Base-by-base conservation (phyloP, 2,329 filamentous ascomycete species). In the Aureobasidium subglaciale region DNA sequence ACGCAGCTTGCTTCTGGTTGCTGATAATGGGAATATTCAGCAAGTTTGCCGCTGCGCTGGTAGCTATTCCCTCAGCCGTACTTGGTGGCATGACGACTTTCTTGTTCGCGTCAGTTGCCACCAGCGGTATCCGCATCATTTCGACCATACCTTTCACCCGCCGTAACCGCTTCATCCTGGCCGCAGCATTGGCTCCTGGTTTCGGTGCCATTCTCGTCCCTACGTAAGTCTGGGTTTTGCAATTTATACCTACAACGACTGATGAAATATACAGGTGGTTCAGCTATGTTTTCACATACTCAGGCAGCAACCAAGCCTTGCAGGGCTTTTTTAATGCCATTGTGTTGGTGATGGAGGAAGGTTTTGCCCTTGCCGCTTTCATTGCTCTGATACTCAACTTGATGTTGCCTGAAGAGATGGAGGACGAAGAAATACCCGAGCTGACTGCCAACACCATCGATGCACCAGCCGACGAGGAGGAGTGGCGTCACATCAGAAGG, bases 1-100 rank as follows among this genome's bases (percentile, higher is more conserved):
- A 90, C 67, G 86, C 84, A 46, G 87, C 84, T 66, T 90, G 82
- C 67, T 77, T 87, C 64, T 90, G 90, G 75, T 78, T 93, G 10
- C 71, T 93, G 59, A 69, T 93, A 61, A 90, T 90, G 82, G 89
- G 89, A 15, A 74, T 93, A 59, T 90, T 92, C 63, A 82, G 87
- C 62, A 93, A 93, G 70, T 91, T 92, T 62, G 88, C 87, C 0
- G 88, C 88, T 1, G 80, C 87, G 0, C 81, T 93, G 4, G 86
- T 89, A 4, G 80, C 87, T 4, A 92, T 93, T 60, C 88, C 88
- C 0, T 65, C 62, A 9, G 63, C 75, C 1, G 75, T 77, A 0
- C 65, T 78, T 1, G 75, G 75, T 8, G 75, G 75, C 37, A 78
- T 78, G 75, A 78, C 88, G 0, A 90, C 87, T 0, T 93, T 93